Conservation (phyloP, 148 eudicot genomes). For the Pouteria glomerata region DNA sequence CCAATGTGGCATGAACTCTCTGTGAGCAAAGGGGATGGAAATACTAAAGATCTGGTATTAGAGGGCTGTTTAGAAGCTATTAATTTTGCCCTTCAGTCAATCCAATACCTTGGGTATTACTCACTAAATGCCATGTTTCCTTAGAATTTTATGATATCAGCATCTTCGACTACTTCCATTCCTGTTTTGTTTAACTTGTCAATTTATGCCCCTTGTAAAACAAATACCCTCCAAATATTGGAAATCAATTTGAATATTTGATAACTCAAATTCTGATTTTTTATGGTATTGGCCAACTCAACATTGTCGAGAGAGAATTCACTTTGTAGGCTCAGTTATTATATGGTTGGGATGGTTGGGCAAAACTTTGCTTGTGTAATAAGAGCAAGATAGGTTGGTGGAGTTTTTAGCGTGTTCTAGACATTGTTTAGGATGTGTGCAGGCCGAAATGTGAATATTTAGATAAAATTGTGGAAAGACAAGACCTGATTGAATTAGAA, state of each 20-base stretch:
- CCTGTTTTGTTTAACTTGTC: background rate
- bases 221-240: background rate
- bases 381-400: background rate
- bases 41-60: constrained; percentile 36
- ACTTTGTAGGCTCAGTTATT: background rate
- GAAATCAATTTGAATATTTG: background rate
- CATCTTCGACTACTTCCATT: too few species aligned
- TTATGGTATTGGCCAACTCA: background rate
- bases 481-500: too few species aligned
- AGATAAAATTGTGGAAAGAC: background rate
- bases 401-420: background rate
- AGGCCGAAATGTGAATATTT: background rate
- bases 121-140: background rate
- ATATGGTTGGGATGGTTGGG: background rate
- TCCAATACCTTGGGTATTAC: constrained; percentile 79
- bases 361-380: background rate
- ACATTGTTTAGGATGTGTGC: background rate
- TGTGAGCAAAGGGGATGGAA: constrained; percentile 33
- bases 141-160: background rate
- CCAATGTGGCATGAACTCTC: constrained; percentile 53
- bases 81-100: constrained; percentile 70
- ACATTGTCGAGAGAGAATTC: background rate
- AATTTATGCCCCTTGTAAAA: background rate
- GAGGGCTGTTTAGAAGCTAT: constrained; percentile 65
- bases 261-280: background rate